Evolutionary conservation across 106 monocot species (phyloP).

Genomic region (Phalaenopsis aphrodite): DNA sequence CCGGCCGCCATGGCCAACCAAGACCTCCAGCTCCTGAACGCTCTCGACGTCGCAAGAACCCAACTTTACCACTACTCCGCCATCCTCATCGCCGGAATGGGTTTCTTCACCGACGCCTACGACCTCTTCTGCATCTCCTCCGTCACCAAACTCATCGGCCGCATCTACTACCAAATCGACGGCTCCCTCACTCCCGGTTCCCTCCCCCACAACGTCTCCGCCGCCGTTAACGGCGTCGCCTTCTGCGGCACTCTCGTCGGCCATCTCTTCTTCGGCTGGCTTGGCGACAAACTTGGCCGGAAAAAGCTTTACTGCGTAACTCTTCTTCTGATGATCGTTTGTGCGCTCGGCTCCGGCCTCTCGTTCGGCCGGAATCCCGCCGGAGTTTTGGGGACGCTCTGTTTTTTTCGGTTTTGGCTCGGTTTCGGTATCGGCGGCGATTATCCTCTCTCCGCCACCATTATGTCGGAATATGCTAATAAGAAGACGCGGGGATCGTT

Average conservation of each 20-base stretch:
- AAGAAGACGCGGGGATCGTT: constrained; percentile 71
- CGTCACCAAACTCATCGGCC: constrained; percentile 9
- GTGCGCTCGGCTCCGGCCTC: constrained; percentile 33
- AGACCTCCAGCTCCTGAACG: constrained; percentile 4
- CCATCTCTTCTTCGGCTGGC: constrained; percentile 26
- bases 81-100: constrained; percentile 16
- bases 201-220: constrained; percentile 19
- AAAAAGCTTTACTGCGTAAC: constrained; percentile 43
- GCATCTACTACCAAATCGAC: constrained; percentile 13
- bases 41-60: constrained; percentile 10
- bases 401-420: constrained; percentile 86
- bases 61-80: constrained; percentile 14
- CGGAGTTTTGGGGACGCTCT: constrained; percentile 24
- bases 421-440: constrained; percentile 81
- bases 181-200: constrained; percentile 17
- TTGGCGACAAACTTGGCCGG: constrained; percentile 19
- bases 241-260: constrained; percentile 22
- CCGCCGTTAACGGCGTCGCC: constrained; percentile 26
- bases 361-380: constrained; percentile 7
- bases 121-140: constrained; percentile 15
- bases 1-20: no score
- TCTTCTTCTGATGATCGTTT: constrained; percentile 34
- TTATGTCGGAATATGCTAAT: constrained; percentile 89
- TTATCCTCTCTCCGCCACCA: constrained; percentile 75
- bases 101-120: constrained; percentile 17